Base-by-base conservation (phyloP, 1,284 basidiomycete genomes). In the Sanghuangporus baumii region DNA sequence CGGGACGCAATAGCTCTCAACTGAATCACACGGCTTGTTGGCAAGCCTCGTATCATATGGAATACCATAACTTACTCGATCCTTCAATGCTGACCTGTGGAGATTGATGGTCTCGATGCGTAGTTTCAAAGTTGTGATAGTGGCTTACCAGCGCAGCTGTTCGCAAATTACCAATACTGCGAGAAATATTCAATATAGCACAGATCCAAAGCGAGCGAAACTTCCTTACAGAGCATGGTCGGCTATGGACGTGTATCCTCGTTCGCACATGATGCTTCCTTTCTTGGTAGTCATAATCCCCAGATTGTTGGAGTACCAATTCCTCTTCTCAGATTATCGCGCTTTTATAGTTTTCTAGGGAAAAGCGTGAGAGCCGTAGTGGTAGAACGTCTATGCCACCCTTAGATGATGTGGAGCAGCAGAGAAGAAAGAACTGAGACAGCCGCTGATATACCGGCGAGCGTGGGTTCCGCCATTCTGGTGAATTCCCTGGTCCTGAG, bases 1-100 rank as follows among this genome's bases (percentile, higher is more conserved):
- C 1, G 94, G 94, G 11, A 95, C 81, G 69, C 94, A 96, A 73
- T 95, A 93, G 67, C 89, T 91, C 71, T 96, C 90, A 67, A 93
- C 88, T 90, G 66, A n/a, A 48, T 37, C 40, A 37, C 37, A 40
- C 3, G 0, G 8, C 38, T 16, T 43, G 55, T 12, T 6, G 23
- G 47, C 26, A 50, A 47, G 55, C 18, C 34, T 47, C 9, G 34
- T 60, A 52, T 37, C 16, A 6, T 40, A 11, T 16, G 61, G 55
- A 63, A 36, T 9, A 9, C 18, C 38, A 54, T 20, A 20, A 73
- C 85, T 74, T 68, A 91, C 89, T 81, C n/a, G 88, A 91, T 31
- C 89, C 89, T 73, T 91, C 89, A 48, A 87, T 78, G 76, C 88
- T 90, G 71, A 92, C 80, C 83, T 84, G 66, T 31, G 52, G 7